Evolutionary conservation across 1,284 basidiomycete species (phyloP), one percentile per base, ranked within the genome.

Genomic region (Apiotrichum porosum): DNA sequence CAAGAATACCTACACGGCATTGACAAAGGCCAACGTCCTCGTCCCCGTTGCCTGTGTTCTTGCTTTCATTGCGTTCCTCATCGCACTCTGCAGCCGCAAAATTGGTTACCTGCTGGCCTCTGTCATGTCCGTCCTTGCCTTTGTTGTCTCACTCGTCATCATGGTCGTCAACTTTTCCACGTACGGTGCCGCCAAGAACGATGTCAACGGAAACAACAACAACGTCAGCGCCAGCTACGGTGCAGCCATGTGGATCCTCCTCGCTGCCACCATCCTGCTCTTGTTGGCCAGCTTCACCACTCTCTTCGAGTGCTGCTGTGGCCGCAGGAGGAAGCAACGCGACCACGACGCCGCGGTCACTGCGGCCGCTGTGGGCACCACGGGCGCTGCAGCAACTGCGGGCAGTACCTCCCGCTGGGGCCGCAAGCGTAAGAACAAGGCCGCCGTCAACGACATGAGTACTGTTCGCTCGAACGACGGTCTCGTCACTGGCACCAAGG

Each of bases 41-140:
- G 64, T 71, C 51, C 69, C 71, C 12, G 60, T 74, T 36, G 71
- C 70, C 1, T 47, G 53, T 9, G 65, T 56, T 55, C 43, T 71
- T 36, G 47, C 67, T 8, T 65, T 68, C 47, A 41, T 71, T 24
- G 55, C 68, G 2, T 63, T 68, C 54, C 51, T 72, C 51, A 56
- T 72, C 36, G 68, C 71, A 9, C 55, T 63, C 19, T 48, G 49
- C 48, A 61, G 62, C 5, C 54, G 66, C 55, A 62, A 59, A 21
- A 26, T 72, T 44, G 72, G 72, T 6, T 72, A 62, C 64, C 44
- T 74, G 41, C 65, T 66, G 44, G 63, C 68, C 10, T 43, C 64
- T 8, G 26, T 72, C 24, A 42, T 69, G 19, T 57, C 69, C 23
- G 47, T 65, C 42, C 42, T 70, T 14, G 63, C 68, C 0, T 68